Evolutionary conservation across 225 moss, liverwort and hornwort species (phyloP).

Genomic region (Pseudisothecium myosuroides): DNA sequence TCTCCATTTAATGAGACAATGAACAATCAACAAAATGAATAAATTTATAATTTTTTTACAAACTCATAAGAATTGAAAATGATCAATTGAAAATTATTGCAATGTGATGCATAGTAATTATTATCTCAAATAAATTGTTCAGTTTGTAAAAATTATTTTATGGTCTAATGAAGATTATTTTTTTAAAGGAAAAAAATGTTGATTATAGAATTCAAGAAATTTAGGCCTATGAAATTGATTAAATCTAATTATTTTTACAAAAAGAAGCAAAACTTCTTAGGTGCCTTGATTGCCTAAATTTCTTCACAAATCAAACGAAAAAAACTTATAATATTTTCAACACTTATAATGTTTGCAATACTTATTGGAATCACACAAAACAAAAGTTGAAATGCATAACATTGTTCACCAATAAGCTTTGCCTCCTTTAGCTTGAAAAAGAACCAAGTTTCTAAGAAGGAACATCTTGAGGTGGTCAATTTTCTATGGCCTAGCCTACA

Average conservation of each 20-base stretch:
- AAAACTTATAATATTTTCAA: too few species aligned
- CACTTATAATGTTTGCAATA: too few species aligned
- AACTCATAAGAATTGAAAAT: not conserved
- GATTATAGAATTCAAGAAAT: not conserved
- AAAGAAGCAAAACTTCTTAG: not conserved
- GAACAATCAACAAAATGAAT: not conserved
- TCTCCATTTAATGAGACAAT: not conserved
- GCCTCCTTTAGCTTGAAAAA: not conserved
- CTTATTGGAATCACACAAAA: not conserved
- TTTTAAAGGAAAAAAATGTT: fast-evolving
- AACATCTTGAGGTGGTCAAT: not conserved
- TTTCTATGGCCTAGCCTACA: too few species aligned
- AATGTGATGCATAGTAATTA: not conserved
- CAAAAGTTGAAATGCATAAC: not conserved
- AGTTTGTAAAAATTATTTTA: not conserved
- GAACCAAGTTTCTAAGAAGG: fast-evolving
- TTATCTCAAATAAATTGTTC: not conserved
- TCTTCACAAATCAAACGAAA: not conserved
- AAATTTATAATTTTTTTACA: not conserved
- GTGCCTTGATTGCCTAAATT: not conserved
- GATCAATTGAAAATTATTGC: not conserved
- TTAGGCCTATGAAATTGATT: too few species aligned
- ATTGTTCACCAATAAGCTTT: not conserved
- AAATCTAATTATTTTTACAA: not conserved
- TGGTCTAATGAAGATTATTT: not conserved